phyloP scores from a whole-genome alignment of 192 early-diverging fungal genomes.

The Coemansia sp. region DNA sequence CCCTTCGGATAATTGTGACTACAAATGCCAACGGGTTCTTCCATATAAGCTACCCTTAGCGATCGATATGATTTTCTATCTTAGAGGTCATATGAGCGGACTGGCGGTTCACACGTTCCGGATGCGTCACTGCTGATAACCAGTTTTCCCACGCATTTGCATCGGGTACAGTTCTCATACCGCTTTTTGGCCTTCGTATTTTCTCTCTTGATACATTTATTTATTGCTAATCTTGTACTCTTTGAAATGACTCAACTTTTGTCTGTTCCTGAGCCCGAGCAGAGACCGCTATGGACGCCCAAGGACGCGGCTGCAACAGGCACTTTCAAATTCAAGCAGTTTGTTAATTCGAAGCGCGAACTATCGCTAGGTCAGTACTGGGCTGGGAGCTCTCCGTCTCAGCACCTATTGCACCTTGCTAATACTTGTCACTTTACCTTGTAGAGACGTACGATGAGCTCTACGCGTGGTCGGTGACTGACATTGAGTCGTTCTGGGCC shows the following conservation, averaged over 20 bases:
- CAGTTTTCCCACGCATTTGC: neutral
- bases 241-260: slow-evolving; percentile 27
- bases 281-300: slow-evolving; percentile 64
- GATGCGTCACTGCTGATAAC: no score
- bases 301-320: slow-evolving; percentile 56
- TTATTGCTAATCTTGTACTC: neutral
- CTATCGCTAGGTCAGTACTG: slow-evolving; percentile 37
- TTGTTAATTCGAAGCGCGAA: slow-evolving; percentile 69
- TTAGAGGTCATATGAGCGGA: neutral
- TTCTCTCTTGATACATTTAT: neutral
- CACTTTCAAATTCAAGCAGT: slow-evolving; percentile 72
- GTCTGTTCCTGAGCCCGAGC: neutral
- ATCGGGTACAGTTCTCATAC: neutral
- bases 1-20: slow-evolving; percentile 12
- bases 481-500: slow-evolving; percentile 82
- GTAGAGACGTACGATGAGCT: slow-evolving; percentile 68
- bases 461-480: slow-evolving; percentile 78
- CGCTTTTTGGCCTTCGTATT: neutral
- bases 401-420: neutral
- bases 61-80: neutral
- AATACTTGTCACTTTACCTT: neutral
- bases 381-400: neutral
- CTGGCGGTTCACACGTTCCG: neutral
- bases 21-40: slow-evolving; percentile 44
- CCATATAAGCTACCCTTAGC: slow-evolving; percentile 31